Percentiles rank a stretch among this genome's conserved stretches.
phyloP scores from a whole-genome alignment of 1,284 basidiomycete genomes.

The Ceratobasidium sp. region DNA sequence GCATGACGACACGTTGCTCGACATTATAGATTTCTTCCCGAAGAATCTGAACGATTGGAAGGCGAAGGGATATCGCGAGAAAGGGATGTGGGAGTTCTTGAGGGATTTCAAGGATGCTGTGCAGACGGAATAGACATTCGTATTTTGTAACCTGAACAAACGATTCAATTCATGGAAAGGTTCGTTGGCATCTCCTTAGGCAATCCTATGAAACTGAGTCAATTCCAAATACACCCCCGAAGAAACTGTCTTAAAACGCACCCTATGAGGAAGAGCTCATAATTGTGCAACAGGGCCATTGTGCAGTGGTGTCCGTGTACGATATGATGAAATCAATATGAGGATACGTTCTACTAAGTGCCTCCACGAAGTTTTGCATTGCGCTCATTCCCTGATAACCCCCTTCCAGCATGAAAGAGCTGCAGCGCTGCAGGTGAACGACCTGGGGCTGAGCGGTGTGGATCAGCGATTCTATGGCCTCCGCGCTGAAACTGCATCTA shows the following conservation, averaged over 20 bases:
- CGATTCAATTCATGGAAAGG: too few relatives aligned
- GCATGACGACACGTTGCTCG: constrained; percentile 27
- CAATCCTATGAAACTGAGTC: too few relatives aligned
- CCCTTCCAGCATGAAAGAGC: too few relatives aligned
- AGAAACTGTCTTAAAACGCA: too few relatives aligned
- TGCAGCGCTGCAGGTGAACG: constrained; percentile 8
- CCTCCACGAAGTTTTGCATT: neutral
- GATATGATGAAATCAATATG: neutral
- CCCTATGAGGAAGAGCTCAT: too few relatives aligned
- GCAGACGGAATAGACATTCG: neutral
- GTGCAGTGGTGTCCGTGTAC: too few relatives aligned
- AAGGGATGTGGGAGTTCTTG: constrained; percentile 33
- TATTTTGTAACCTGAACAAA: too few relatives aligned
- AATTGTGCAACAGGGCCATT: too few relatives aligned
- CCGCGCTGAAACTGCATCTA: neutral
- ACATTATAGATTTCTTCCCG: constrained; percentile 32
- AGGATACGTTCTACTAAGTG: neutral
- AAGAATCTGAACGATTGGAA: constrained; percentile 37
- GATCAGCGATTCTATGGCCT: neutral
- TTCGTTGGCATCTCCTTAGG: too few relatives aligned
- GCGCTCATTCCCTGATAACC: too few relatives aligned
- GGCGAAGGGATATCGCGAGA: constrained; percentile 13
- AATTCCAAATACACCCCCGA: too few relatives aligned
- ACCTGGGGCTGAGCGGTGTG: neutral
- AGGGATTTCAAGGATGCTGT: constrained; percentile 20